Base-by-base conservation (phyloP, 2,329 filamentous ascomycete genomes). In the Xylaria sp. region DNA sequence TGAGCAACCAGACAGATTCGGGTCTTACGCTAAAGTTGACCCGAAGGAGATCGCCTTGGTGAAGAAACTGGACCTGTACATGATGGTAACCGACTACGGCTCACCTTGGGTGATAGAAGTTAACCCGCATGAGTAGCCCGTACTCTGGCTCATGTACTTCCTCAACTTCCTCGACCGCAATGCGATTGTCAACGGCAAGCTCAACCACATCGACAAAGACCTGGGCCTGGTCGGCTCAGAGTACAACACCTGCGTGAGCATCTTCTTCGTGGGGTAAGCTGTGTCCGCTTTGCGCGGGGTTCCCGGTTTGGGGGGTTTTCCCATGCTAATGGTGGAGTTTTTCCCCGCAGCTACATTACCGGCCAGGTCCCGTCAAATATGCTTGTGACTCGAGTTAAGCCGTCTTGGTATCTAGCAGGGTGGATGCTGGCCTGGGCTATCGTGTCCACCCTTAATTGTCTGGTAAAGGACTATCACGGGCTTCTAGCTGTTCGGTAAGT, bases 101-200 rank as follows among this genome's bases (percentile, higher is more conserved):
- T 57, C 28, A 44, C 41, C 51, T 37, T 57, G 34, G 18, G 51
- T 63, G 58, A 63, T 57, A 41, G 23, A 63, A 63, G 64, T 57
- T 62, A 13, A 66, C 64, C 10, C 44, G 51, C 12, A 34, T 62
- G 44, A 6, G 15, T 62, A 76, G 78, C 80, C 80, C 12, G 78
- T 74, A 15, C 71, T 81, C 5, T 81, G 79, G 79, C 62, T 66
- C 51, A 66, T 66, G 64, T 66, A 74, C 64, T 72, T 77, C 61
- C 68, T 77, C 60, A 80, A 76, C 68, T 79, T 77, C 55, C 74
- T 81, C 13, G 79, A 80, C 63, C 74, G 80, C 31, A 80, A 79
- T 67, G 84, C 87, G 68, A 87, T 88, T 68, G 85, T 86, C 9
- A 84, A 75, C 28, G 83, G 80, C 3, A 75, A 78, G 59, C 74